A percentile compares a stretch with the other conserved stretches of the same genome.
phyloP scores from a whole-genome alignment of 2,329 filamentous ascomycete genomes.

The Verticillium isaacii region DNA sequence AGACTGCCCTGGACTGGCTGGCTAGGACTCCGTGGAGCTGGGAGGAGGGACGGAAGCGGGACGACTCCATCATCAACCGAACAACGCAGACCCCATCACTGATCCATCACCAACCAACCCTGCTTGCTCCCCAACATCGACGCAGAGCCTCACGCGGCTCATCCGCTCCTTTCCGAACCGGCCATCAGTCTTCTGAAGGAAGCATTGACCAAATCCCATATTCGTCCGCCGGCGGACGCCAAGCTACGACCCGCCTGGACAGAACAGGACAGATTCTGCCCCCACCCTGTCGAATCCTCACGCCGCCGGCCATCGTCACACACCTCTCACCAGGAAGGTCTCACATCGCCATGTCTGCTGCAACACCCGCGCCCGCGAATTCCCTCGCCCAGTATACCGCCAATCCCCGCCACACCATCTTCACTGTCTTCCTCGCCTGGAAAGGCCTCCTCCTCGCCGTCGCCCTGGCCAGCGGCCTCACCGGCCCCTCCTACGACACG shows the following conservation, averaged over 20 bases:
- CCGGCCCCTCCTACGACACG: constrained; percentile 71
- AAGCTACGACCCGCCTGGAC: background rate
- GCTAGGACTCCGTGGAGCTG: background rate
- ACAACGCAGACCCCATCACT: background rate
- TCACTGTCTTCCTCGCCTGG: constrained; percentile 54
- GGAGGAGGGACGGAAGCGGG: background rate
- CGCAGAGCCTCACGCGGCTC: background rate
- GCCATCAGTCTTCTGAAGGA: background rate
- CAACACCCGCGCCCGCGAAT: background rate
- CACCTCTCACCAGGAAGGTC: background rate
- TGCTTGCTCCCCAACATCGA: background rate
- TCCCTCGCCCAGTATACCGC: background rate
- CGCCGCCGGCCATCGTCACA: background rate
- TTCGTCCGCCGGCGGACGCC: too few species aligned
- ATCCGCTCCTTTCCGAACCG: background rate
- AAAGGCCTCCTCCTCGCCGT: constrained; percentile 63
- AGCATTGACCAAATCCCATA: background rate
- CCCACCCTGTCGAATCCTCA: background rate
- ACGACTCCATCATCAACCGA: background rate
- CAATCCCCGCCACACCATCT: constrained; percentile 19
- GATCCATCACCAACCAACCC: background rate
- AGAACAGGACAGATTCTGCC: background rate
- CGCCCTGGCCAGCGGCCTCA: constrained; percentile 41
- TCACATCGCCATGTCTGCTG: background rate
- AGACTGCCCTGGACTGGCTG: too few species aligned